A percentile compares a stretch with the other conserved stretches of the same genome.
These are phyloP conservation scores for Pulveroboletus sp. DNA, from an alignment of 768 basidiomycete genomes.

Conservation along the genomic window DNA sequence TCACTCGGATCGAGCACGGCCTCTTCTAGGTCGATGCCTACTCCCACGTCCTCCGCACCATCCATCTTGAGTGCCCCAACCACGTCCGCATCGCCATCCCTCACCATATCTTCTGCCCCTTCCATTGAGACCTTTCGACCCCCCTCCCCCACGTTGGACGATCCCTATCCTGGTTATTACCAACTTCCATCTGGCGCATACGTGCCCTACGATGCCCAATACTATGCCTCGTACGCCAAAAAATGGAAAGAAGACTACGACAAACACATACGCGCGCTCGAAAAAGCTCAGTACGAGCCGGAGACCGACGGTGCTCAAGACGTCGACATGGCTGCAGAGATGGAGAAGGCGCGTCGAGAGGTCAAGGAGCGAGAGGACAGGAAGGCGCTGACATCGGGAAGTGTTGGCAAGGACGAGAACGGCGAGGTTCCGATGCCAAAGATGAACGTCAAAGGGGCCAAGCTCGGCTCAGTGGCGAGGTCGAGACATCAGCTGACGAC, in stretches of 20 bases:
- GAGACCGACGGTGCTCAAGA: slow-evolving; percentile 44
- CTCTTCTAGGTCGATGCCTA: slow-evolving; percentile 3
- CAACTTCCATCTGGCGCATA: slow-evolving; percentile 77
- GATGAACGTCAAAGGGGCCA: slow-evolving; percentile 83
- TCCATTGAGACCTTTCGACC: slow-evolving; percentile 60
- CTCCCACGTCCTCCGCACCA: slow-evolving; percentile 1
- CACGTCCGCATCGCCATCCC: slow-evolving; percentile 67
- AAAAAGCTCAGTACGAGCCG: slow-evolving; percentile 62
- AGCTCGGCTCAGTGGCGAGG: slow-evolving; percentile 63
- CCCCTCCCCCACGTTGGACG: slow-evolving; percentile 69
- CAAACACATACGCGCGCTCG: slow-evolving; percentile 64
- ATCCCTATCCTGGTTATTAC: slow-evolving; percentile 86
- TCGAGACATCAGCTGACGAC: slow-evolving; percentile 78
- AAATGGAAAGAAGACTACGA: slow-evolving; percentile 76
- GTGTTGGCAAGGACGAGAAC: slow-evolving; percentile 35
- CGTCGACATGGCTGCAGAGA: slow-evolving; percentile 67
- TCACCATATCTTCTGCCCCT: slow-evolving; percentile 63
- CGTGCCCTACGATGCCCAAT: slow-evolving; percentile 66
- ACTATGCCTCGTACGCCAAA: slow-evolving; percentile 63
- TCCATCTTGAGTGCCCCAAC: slow-evolving; percentile 43
- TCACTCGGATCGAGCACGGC: slow-evolving; percentile 45
- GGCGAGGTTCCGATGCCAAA: slow-evolving; percentile 56
- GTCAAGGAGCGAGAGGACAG: slow-evolving; percentile 71
- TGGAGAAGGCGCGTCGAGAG: slow-evolving; percentile 73
- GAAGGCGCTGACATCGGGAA: slow-evolving; percentile 69